Evolutionary conservation across 1,284 basidiomycete species (phyloP).

Genomic region (Tausonia pullulans): DNA sequence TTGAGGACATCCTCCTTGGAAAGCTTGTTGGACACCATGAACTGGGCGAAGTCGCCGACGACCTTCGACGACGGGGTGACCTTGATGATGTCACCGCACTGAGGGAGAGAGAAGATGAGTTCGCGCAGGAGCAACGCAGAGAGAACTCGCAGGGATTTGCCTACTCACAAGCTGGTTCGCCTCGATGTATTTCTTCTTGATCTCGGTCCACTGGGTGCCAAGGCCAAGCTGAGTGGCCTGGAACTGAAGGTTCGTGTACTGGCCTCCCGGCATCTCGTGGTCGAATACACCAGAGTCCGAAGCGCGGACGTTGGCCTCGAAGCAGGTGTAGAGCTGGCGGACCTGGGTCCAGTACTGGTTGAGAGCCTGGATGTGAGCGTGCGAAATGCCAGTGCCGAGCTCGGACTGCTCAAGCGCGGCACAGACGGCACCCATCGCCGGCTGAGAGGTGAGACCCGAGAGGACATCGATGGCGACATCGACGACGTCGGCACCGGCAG

Average conservation of each 20-base stretch:
- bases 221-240: conserved; percentile 96
- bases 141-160: not conserved
- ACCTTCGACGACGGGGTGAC: conserved; percentile 99
- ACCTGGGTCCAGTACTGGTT: conserved; percentile 99
- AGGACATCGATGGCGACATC: conserved; percentile 99
- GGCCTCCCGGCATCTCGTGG: conserved; percentile 99
- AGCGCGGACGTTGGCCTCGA: conserved; percentile 96
- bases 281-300: conserved; percentile 96
- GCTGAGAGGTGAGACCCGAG: conserved; percentile 96
- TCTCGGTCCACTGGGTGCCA: conserved; percentile 94
- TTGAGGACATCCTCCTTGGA: conserved; percentile 75
- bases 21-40: conserved; percentile 94
- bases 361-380: conserved; percentile 93
- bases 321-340: conserved; percentile 87
- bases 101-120: conserved; percentile 12
- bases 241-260: conserved; percentile 95
- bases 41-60: conserved; percentile 94
- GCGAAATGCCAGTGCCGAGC: conserved; percentile 91
- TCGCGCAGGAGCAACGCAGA: conserved; percentile 1
- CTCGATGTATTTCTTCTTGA: conserved; percentile 98
- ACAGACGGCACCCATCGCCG: conserved; percentile 94
- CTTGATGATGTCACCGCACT: conserved; percentile 98
- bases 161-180: conserved; percentile 72
- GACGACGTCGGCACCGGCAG: conserved; percentile 93
- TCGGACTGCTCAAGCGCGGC: conserved; percentile 89